These are phyloP conservation scores for Mycena filopes DNA, from an alignment of 768 basidiomycete species.

Conservation along the genomic window DNA sequence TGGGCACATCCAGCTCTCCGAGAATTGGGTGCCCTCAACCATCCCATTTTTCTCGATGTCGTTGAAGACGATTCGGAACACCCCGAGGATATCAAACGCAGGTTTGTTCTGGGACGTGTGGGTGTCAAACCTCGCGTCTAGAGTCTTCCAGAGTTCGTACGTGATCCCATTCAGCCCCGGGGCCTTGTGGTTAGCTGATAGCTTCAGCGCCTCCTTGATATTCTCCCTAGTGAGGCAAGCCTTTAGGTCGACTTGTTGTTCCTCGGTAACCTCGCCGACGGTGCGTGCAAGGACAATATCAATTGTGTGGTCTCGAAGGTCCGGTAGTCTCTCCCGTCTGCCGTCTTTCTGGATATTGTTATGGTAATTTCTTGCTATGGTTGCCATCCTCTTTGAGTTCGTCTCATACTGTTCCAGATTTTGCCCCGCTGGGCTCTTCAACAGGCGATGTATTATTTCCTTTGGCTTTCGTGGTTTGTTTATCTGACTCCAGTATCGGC, in stretches of 20 bases:
- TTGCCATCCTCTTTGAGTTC: neutral
- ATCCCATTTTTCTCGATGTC: slow-evolving; percentile 12
- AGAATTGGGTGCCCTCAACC: neutral
- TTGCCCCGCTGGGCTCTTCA: too few species aligned
- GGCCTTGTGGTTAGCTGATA: neutral
- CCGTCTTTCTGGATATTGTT: neutral
- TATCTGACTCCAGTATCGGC: too few species aligned
- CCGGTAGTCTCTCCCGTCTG: too few species aligned
- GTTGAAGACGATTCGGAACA: neutral
- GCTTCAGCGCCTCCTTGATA: neutral
- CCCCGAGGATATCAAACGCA: neutral
- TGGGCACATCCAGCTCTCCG: neutral
- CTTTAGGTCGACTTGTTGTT: neutral
- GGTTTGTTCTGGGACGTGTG: neutral
- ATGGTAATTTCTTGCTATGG: neutral
- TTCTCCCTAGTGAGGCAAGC: neutral
- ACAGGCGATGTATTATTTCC: too few species aligned
- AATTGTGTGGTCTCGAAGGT: neutral
- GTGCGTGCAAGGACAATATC: neutral
- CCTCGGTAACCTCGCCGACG: neutral
- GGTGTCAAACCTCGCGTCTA: neutral
- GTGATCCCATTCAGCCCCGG: neutral
- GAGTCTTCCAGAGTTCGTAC: neutral
- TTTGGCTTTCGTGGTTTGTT: too few species aligned
- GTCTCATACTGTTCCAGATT: neutral